Evolutionary conservation across 2,329 filamentous ascomycete genomes (phyloP).

Genomic region (Fusarium newnesense): DNA sequence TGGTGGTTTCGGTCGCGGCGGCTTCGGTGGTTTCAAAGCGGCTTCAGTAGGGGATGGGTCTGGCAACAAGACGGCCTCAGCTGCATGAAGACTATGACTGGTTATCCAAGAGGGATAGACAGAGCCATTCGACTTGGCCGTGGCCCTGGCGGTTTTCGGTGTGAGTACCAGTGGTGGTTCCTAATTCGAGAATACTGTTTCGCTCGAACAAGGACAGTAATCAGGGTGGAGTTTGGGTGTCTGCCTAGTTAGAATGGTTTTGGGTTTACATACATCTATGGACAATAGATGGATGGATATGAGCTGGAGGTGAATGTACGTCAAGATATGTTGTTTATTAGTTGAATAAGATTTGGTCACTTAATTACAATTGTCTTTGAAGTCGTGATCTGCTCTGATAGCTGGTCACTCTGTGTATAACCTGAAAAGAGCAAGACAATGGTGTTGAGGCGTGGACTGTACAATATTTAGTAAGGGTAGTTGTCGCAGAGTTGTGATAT

Average conservation of each 20-base stretch:
- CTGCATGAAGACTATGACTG: slow-evolving; percentile 25
- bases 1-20: slow-evolving; percentile 2
- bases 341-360: slow-evolving; percentile 26
- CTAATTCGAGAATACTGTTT: slow-evolving; percentile 58
- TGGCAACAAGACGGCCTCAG: slow-evolving; percentile 22
- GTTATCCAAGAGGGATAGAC: slow-evolving; percentile 42
- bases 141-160: slow-evolving; percentile 61
- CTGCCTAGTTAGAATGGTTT: slow-evolving; percentile 26
- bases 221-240: slow-evolving; percentile 21
- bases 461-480: neutral
- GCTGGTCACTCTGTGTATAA: neutral
- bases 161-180: slow-evolving; percentile 60
- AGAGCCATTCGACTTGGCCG: slow-evolving; percentile 56
- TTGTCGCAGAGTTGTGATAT: neutral
- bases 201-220: slow-evolving; percentile 55
- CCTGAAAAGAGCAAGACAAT: neutral
- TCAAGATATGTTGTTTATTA: slow-evolving; percentile 27
- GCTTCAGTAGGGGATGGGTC: slow-evolving; percentile 24
- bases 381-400: neutral
- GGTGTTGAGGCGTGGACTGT: neutral
- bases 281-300: slow-evolving; percentile 10
- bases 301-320: slow-evolving; percentile 15
- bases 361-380: neutral
- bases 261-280: slow-evolving; percentile 23
- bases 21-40: slow-evolving; percentile 28